These are phyloP conservation scores for Inga leiocalycina DNA, from an alignment of 306 rosid genomes.

Conservation along the genomic window DNA sequence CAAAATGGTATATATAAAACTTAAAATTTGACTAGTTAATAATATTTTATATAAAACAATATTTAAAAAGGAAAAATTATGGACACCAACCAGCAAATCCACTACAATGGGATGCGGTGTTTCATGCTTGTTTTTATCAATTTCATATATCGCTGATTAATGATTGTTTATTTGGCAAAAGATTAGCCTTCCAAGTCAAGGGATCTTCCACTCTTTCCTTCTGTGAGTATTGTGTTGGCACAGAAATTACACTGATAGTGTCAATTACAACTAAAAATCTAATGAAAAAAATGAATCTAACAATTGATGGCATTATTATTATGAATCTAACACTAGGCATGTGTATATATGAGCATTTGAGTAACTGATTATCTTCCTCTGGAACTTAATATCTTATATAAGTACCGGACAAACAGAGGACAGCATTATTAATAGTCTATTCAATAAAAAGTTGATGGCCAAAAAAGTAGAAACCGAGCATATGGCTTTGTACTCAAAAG, in stretches of 20 bases:
- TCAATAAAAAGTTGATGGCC: background rate
- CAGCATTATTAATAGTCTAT: background rate
- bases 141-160: background rate
- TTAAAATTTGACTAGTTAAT: too few species aligned
- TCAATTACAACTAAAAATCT: background rate
- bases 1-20: too few species aligned
- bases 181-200: constrained; percentile 5
- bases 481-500: background rate
- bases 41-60: too few species aligned
- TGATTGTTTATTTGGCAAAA: background rate
- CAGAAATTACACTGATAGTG: background rate
- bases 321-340: background rate
- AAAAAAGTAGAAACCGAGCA: background rate
- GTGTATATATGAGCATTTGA: too few species aligned
- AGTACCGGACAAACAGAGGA: background rate
- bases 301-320: too few species aligned
- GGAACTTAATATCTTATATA: background rate
- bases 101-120: too few species aligned
- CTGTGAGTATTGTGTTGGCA: background rate
- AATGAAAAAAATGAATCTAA: background rate
- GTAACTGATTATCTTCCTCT: background rate
- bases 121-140: too few species aligned
- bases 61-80: background rate
- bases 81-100: background rate
- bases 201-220: background rate